Conservation (phyloP, 2,329 filamentous ascomycete genomes). For the Venturia effusa region DNA sequence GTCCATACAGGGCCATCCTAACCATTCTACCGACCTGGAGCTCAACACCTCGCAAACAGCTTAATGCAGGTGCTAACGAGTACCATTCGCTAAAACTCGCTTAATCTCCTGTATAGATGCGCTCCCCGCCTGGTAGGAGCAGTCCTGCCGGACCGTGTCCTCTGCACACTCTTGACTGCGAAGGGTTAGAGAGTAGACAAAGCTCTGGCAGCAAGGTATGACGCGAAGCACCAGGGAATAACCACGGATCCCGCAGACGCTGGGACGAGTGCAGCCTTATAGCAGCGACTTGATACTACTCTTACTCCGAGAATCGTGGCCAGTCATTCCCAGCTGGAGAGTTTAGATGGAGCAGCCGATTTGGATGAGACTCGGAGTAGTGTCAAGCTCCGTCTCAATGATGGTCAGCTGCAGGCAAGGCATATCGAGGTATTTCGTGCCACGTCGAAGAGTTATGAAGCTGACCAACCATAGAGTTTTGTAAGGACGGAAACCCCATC, state of each 20-base stretch:
- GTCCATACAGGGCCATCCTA: not conserved
- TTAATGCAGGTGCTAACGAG: not conserved
- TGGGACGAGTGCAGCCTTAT: not conserved
- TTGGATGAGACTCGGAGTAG: not conserved
- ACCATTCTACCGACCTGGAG: not conserved
- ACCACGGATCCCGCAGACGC: not conserved
- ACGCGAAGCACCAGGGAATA: not conserved
- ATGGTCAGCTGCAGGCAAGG: not conserved
- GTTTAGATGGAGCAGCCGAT: not conserved
- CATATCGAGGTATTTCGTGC: not conserved
- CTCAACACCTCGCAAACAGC: not conserved
- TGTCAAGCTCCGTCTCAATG: not conserved
- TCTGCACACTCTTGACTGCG: not conserved
- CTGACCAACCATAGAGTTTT: not conserved
- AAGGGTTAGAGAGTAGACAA: not conserved
- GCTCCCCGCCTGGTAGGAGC: not conserved
- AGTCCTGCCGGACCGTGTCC: not conserved
- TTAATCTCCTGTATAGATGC: not conserved
- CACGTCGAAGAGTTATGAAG: not conserved
- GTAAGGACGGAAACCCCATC: not conserved
- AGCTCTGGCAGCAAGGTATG: too few relatives aligned
- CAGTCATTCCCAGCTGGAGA: not conserved
- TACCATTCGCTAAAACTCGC: not conserved
- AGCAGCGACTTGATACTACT: too few relatives aligned
- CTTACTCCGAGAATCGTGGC: too few relatives aligned